Conservation (phyloP, 2,329 filamentous ascomycete genomes). For the Curvularia sp. region DNA sequence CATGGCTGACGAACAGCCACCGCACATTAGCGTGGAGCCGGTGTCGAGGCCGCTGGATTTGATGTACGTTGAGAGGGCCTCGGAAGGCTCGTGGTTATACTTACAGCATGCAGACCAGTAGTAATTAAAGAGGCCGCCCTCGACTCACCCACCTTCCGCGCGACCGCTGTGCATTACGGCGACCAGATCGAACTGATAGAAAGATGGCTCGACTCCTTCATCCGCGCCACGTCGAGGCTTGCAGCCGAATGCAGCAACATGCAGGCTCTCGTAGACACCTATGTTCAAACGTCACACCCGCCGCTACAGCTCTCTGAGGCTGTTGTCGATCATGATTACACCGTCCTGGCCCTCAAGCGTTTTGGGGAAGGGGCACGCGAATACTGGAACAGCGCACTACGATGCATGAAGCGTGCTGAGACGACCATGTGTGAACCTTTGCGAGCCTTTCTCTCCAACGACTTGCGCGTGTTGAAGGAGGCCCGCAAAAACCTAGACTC, state of each 20-base stretch:
- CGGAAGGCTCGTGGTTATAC: neutral
- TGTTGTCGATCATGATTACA: slow-evolving; percentile 94
- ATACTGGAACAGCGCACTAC: slow-evolving; percentile 81
- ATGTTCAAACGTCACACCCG: slow-evolving; percentile 78
- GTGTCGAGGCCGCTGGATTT: slow-evolving; percentile 53
- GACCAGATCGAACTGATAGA: slow-evolving; percentile 93
- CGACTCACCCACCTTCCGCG: slow-evolving; percentile 94
- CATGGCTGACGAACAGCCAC: slow-evolving; percentile 49
- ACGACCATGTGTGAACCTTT: slow-evolving; percentile 81
- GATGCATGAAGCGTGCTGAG: slow-evolving; percentile 79
- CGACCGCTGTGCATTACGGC: slow-evolving; percentile 82
- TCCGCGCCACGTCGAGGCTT: slow-evolving; percentile 68
- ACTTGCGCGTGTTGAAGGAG: slow-evolving; percentile 87
- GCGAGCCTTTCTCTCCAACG: slow-evolving; percentile 75
- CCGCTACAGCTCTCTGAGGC: slow-evolving; percentile 78
- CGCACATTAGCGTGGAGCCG: slow-evolving; percentile 47
- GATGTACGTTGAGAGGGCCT: slow-evolving; percentile 45
- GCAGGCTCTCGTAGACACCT: slow-evolving; percentile 79
- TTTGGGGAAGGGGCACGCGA: slow-evolving; percentile 86
- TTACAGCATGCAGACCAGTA: slow-evolving; percentile 67
- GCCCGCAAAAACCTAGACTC: slow-evolving; percentile 76
- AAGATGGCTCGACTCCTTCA: slow-evolving; percentile 83
- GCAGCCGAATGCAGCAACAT: slow-evolving; percentile 72
- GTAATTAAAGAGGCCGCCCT: slow-evolving; percentile 92
- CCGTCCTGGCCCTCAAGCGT: slow-evolving; percentile 81